Base-by-base conservation (phyloP, 2,329 filamentous ascomycete species). In the Cylindrodendrum hubeiense region DNA sequence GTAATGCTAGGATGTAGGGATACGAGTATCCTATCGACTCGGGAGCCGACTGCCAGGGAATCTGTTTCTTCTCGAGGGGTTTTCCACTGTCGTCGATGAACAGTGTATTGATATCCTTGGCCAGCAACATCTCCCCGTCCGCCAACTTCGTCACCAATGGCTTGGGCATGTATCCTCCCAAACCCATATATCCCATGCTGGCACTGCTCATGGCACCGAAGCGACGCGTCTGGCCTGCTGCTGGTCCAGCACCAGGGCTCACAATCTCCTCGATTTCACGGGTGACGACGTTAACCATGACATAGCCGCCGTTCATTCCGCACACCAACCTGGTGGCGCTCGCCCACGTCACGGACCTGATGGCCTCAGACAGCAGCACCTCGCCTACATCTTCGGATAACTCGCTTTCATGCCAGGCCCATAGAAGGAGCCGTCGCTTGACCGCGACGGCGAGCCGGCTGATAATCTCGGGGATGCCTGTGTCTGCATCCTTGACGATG, bases 381-480 rank as follows among this genome's bases (percentile, higher is more conserved):
- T 98, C 96, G 28, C 84, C 84, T 0, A 91, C 89, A 34, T 96
- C 90, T 4, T 88, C 85, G 51, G 87, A 87, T 44, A 98, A 85
- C 82, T 98, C 96, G 84, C 94, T 96, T 78, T 97, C 95, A 74
- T 96, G 92, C 96, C 97, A 99, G 75, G 91, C 93, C 95, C 96
- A 99, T 60, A 98, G 81, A 66, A 98, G 79, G 56, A 99, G 85
- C 74, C 93, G 93, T 75, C 96, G 87, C 85, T 98, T 98, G 34
- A 98, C 93, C 5, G 94, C 94, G 12, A 99, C 95, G 7, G 94
- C 96, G 55, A 99, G 84, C 39, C 94, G 87, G 60, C 94, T 97
- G 69, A 98, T 95, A 60, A 99, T 97, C 71, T 95, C 93, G 1
- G 94, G 95, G 53, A 99, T 95, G 24, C 93, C 93, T 0, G 94